Base-by-base conservation (phyloP, 2,329 filamentous ascomycete species). In the Trichoderma gracile region DNA sequence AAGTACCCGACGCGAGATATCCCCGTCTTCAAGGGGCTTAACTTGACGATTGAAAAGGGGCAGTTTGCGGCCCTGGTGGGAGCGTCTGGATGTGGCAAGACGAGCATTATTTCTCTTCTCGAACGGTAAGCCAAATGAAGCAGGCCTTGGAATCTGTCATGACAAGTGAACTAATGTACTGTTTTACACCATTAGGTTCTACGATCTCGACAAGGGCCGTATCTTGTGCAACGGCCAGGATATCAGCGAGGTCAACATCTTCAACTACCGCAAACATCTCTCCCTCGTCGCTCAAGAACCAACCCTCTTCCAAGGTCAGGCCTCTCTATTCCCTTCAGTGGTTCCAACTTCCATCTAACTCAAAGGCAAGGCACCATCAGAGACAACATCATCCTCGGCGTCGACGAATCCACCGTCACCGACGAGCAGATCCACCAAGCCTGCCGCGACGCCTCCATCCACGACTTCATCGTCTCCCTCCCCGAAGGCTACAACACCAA, bases 231-330 rank as follows among this genome's bases (percentile, higher is more conserved):
- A 91, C 72, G 85, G 82, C 5, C 78, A 79, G 57, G 82, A 89
- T 69, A 85, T 93, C 49, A 74, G 78, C 1, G 73, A 80, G 1
- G 73, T 92, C 59, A 84, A 88, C 63, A 80, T 89, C 0, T 81
- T 81, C 66, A 77, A 82, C 19, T 92, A 92, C 72, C 84, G 90
- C 46, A 80, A 81, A 63, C 77, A 85, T 42, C 79, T 93, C 14
- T 88, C 89, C 1, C 82, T 93, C 0, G 90, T 93, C 0, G 86
- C 89, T 3, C 90, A 93, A 74, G 90, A 93, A 72, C 83, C 90
- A 9, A 88, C 87, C 0, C 80, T 93, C 0, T 92, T 91, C 71
- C 86, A 88, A 73, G 87, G 86, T 68, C 76, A 73, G 62, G 54
- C 8, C 4, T 3, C 14, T n/a, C 10, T 3, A 12, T 5, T 1